Percentiles rank a stretch among this genome's conserved stretches.
phyloP scores from a whole-genome alignment of 108 stramenopile genomes.

The Skeletonema costatum region DNA sequence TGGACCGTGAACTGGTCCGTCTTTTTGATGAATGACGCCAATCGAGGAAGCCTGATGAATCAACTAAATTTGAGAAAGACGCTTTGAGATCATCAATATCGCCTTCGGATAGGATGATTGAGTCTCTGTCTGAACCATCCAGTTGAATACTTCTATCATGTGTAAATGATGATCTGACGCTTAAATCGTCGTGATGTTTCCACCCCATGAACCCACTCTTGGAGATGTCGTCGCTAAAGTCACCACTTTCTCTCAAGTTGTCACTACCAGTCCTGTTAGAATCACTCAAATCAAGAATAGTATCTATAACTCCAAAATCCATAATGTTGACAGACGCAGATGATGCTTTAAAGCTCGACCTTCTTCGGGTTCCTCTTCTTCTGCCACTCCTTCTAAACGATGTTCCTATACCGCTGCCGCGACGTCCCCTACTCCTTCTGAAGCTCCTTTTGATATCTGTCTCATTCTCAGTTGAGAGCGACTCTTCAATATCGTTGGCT shows the following conservation, averaged over 20 bases:
- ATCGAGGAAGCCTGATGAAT: neutral
- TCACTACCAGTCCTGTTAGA: neutral
- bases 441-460: neutral
- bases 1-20: neutral
- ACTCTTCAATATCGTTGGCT: neutral
- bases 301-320: slow-evolving; percentile 7
- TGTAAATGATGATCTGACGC: neutral
- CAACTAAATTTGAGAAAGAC: neutral
- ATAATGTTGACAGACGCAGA: slow-evolving; percentile 2
- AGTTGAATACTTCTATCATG: neutral
- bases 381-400: neutral
- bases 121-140: neutral
- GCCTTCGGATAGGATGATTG: neutral
- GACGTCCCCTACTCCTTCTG: neutral
- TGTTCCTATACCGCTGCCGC: neutral
- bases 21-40: neutral
- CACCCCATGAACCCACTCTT: slow-evolving; percentile 23
- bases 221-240: neutral
- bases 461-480: neutral
- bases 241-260: neutral
- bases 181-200: neutral
- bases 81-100: neutral
- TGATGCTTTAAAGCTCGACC: neutral
- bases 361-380: neutral
- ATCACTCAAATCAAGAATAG: neutral